Evolutionary conservation across 2,329 filamentous ascomycete genomes (phyloP).

Genomic region (Aspergillus nomiae): DNA sequence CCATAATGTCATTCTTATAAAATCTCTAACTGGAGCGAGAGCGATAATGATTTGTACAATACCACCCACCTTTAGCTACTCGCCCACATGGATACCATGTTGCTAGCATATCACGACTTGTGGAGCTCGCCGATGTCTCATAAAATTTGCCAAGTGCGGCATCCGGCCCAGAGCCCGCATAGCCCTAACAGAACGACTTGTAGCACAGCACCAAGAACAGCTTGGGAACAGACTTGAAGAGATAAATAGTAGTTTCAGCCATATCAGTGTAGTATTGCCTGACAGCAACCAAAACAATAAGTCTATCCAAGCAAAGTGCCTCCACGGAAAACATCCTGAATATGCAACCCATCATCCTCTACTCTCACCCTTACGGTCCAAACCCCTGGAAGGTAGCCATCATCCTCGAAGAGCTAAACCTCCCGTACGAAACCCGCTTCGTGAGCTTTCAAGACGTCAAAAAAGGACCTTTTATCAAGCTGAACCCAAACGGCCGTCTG

Average conservation of each 20-base stretch:
- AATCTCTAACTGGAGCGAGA: neutral
- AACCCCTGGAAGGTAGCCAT: slow-evolving; percentile 32
- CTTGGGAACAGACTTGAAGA: neutral
- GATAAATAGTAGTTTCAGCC: neutral
- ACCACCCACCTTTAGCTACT: neutral
- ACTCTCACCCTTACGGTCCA: slow-evolving; percentile 12
- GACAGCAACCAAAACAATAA: neutral
- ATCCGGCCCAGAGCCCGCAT: neutral
- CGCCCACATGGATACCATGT: neutral
- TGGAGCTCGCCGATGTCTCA: neutral
- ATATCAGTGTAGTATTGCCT: too few relatives aligned
- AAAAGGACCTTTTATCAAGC: slow-evolving; percentile 15
- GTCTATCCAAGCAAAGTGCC: fast-evolving
- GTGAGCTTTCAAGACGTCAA: slow-evolving; percentile 28
- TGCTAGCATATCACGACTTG: neutral
- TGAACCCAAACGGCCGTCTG: slow-evolving; percentile 33
- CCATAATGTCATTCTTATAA: neutral
- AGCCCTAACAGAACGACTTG: neutral
- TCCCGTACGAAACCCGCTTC: slow-evolving; percentile 26
- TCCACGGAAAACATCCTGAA: neutral
- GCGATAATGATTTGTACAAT: neutral
- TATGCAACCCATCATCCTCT: neutral
- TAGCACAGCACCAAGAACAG: neutral
- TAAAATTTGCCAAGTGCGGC: too few relatives aligned
- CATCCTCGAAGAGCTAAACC: slow-evolving; percentile 27